Percentiles rank a stretch among this genome's conserved stretches.
phyloP scores from a whole-genome alignment of 1,284 basidiomycete species.

The Cutaneotrichosporon sp. region DNA sequence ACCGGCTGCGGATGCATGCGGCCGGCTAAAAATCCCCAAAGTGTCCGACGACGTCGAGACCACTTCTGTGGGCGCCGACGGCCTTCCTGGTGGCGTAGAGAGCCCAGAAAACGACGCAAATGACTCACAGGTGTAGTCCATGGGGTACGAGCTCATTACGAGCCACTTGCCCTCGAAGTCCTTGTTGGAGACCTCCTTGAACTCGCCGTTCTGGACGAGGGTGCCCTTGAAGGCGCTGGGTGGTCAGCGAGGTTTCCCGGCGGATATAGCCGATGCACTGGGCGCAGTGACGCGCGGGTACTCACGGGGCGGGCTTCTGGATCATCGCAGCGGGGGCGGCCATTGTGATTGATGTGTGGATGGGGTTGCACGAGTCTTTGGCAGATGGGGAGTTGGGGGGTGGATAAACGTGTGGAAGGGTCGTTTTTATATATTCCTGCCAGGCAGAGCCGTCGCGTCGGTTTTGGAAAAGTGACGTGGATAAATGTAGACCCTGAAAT shows the following conservation, averaged over 20 bases:
- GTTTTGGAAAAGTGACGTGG: background rate
- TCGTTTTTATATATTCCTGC: background rate
- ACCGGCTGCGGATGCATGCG: no score
- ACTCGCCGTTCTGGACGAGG: constrained; percentile 67
- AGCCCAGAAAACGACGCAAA: background rate
- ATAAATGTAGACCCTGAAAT: background rate
- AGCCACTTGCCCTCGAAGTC: constrained; percentile 81
- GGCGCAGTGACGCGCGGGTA: constrained; percentile 1
- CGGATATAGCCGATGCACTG: background rate
- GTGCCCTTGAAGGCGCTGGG: constrained; percentile 59
- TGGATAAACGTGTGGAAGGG: background rate
- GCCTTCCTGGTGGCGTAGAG: no score
- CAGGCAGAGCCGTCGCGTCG: background rate
- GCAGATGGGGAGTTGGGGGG: background rate
- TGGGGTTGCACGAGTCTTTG: background rate
- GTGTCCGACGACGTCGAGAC: background rate
- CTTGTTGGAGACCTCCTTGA: constrained; percentile 66
- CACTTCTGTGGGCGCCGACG: background rate
- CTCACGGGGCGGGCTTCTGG: constrained; percentile 46
- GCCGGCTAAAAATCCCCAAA: no score
- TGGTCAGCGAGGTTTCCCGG: background rate
- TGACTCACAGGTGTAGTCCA: constrained; percentile 54
- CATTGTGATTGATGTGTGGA: constrained; percentile 5
- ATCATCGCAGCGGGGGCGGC: constrained; percentile 28
- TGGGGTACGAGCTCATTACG: constrained; percentile 72